Percentiles rank a stretch among this genome's conserved stretches.
Conservation (phyloP, 129 eudicot species). For the Oenanthe sinensis region DNA sequence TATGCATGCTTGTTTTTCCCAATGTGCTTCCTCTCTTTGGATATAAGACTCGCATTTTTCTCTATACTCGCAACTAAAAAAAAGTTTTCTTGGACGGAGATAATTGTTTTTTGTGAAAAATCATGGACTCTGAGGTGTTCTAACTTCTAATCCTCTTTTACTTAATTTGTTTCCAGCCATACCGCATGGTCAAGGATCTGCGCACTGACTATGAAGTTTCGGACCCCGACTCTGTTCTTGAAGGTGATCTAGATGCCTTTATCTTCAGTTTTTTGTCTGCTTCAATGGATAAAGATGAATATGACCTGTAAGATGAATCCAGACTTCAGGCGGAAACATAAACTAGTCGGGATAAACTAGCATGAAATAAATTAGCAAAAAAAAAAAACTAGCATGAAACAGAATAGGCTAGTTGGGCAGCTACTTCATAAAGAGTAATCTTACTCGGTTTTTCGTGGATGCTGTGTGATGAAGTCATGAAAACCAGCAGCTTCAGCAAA, state of each 20-base stretch:
- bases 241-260: slow-evolving; percentile 78
- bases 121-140: neutral
- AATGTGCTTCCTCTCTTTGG: neutral
- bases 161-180: slow-evolving; percentile 47
- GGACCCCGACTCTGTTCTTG: slow-evolving; percentile 79
- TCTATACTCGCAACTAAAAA: neutral
- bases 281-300: slow-evolving; percentile 60
- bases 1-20: slow-evolving; percentile 18
- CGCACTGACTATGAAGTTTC: slow-evolving; percentile 83
- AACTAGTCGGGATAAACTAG: neutral
- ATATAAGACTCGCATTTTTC: neutral
- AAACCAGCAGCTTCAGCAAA: neutral
- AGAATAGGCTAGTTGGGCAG: neutral
- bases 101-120: no score
- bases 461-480: neutral
- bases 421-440: neutral
- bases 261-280: slow-evolving; percentile 75
- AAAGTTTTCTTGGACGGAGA: neutral
- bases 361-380: neutral
- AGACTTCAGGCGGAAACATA: neutral
- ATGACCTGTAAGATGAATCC: slow-evolving; percentile 16
- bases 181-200: slow-evolving; percentile 89
- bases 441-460: neutral
- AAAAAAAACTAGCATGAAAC: neutral
- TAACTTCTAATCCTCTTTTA: neutral